Evolutionary conservation across 768 basidiomycete genomes (phyloP).

Genomic region (Boletales sp.): DNA sequence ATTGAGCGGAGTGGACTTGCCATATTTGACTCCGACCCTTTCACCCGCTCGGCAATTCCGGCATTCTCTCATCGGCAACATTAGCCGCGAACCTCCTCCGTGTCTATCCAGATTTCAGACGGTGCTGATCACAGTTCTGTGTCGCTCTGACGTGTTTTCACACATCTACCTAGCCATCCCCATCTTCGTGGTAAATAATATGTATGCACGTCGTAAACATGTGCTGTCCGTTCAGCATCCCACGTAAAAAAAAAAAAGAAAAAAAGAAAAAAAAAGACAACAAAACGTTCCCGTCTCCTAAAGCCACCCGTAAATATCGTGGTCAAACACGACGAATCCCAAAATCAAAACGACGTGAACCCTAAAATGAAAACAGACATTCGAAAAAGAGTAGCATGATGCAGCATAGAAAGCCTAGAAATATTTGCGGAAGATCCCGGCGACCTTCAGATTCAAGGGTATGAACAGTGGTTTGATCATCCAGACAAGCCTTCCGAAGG

Average conservation of each 20-base stretch:
- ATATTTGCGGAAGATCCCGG: conserved; percentile 43
- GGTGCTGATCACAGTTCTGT: too few species aligned
- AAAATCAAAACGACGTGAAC: conserved; percentile 19
- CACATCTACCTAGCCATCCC: background rate
- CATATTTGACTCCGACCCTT: conserved; percentile 28
- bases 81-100: conserved; percentile 28
- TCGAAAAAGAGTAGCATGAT: conserved; percentile 24
- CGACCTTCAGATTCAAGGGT: conserved; percentile 45
- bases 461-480: conserved; percentile 38
- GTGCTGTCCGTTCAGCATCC: conserved; percentile 13
- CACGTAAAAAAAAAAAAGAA: conserved; percentile 17
- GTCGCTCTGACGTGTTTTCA: too few species aligned
- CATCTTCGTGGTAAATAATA: conserved; percentile 14
- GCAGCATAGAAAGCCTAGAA: conserved; percentile 27
- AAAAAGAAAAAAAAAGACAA: too few species aligned
- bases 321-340: conserved; percentile 14
- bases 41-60: conserved; percentile 15
- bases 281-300: background rate
- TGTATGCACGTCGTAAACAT: conserved; percentile 2
- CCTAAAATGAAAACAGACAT: conserved; percentile 21
- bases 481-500: conserved; percentile 43
- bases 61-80: conserved; percentile 17
- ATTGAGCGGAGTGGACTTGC: conserved; percentile 25
- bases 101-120: background rate
- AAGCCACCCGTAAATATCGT: conserved; percentile 2